Percentiles rank a stretch among this genome's conserved stretches.
Evolutionary conservation across 1,139 yeast species (phyloP).

Genomic region (Komagataea norvegica): DNA sequence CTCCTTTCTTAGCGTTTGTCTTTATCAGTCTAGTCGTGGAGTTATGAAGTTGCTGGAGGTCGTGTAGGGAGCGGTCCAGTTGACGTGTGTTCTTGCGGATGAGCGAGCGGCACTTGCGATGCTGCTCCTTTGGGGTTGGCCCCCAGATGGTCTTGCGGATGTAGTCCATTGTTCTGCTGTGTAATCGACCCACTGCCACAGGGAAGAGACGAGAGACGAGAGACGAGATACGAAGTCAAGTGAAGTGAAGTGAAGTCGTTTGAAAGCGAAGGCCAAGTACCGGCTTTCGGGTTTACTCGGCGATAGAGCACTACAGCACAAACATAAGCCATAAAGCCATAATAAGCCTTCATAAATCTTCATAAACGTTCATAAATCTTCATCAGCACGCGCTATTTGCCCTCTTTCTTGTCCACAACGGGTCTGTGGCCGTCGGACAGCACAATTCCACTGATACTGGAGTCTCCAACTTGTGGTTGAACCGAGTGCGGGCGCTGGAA

Average conservation of each 20-base stretch:
- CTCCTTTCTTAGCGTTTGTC: slow-evolving; percentile 73
- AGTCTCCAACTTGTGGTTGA: slow-evolving; percentile 2
- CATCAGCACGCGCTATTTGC: too few species aligned
- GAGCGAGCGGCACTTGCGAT: slow-evolving; percentile 75
- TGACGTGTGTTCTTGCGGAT: slow-evolving; percentile 83
- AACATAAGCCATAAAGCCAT: too few species aligned
- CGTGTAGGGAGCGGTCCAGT: slow-evolving; percentile 69
- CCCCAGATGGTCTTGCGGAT: slow-evolving; percentile 88
- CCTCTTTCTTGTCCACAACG: too few species aligned
- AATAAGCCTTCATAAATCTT: too few species aligned
- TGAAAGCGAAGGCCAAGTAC: too few species aligned
- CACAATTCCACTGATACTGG: neutral
- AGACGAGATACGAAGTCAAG: neutral
- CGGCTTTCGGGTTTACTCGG: too few species aligned
- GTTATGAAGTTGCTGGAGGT: slow-evolving; percentile 54
- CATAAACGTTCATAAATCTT: neutral
- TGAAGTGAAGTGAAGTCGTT: neutral
- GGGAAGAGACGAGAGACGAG: neutral
- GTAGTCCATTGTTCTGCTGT: slow-evolving; percentile 64
- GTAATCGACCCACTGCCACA: too few species aligned
- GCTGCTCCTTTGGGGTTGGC: slow-evolving; percentile 92
- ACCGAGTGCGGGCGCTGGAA: slow-evolving; percentile 7
- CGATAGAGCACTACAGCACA: too few species aligned
- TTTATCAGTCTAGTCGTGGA: slow-evolving; percentile 76
- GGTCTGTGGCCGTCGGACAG: slow-evolving; percentile 7